Base-by-base conservation (phyloP, 805 yeast species). In the Zygotorulaspora sp. region DNA sequence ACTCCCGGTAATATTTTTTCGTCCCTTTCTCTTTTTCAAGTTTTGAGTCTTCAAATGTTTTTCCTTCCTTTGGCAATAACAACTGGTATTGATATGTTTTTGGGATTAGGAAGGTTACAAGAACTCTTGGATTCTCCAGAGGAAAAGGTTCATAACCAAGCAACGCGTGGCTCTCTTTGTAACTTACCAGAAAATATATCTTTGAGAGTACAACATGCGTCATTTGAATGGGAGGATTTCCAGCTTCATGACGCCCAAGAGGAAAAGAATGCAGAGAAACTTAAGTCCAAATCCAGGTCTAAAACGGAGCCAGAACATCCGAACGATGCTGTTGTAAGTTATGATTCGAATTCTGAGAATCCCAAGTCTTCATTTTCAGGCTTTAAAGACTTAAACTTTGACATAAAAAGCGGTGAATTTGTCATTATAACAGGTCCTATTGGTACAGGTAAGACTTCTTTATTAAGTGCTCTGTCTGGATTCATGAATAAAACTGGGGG, bases 371-470 rank as follows among this genome's bases (percentile, higher is more conserved):
- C 53, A 45, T 69, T 32, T 43, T 40, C 45, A 71, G 85, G 50
- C 52, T 79, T 53, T 40, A 49, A 29, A n/a, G 48, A 80, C 51
- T 58, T 86, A 41, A 67, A 77, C 46, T 58, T 86, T 14, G 54
- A 61, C 1, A 65, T 86, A 31, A 60, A 66, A 29, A 74, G 72
- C 40, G 83, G 84, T 15, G 95, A 85, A 53, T 75, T 88, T 35
- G 64, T 86, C 6, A 81, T 57, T 36, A 48, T 57, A 13, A 53
- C 61, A 2, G 96, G 96, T 11, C 62, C 80, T 1, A 83, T 86
- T 52, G 95, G 95, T 2, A 71, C 86, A 3, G 95, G 96, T 40
- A 86, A 86, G 55, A 68, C 89, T 0, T 82, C 92, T 0, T 63
- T 87, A 17, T 65, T 86, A 33, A 70, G 68, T 48, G 88, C 94